Percentiles rank a stretch among this genome's conserved stretches.
Conservation (phyloP, 331 rosid species). For the Cydonia oblonga region DNA sequence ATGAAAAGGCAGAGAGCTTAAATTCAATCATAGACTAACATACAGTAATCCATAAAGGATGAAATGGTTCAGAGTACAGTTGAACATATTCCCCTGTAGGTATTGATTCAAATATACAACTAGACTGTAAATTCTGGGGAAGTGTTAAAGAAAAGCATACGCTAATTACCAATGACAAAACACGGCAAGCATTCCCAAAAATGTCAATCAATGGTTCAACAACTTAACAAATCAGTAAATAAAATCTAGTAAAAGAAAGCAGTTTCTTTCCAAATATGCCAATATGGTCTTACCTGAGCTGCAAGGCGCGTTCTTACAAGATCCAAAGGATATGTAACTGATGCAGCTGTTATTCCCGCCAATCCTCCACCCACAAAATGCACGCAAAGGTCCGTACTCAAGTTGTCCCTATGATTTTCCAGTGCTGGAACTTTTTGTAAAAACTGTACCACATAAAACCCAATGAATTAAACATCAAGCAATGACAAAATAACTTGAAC, state of each 20-base stretch:
- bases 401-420: constrained; percentile 33
- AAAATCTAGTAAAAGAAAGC: background rate
- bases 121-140: background rate
- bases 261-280: background rate
- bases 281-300: constrained; percentile 31
- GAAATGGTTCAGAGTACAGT: background rate
- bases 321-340: constrained; percentile 52
- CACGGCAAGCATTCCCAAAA: background rate
- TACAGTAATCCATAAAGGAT: background rate
- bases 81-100: background rate
- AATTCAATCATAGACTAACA: background rate
- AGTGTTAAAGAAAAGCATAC: background rate
- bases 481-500: background rate
- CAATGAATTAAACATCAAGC: constrained; percentile 4
- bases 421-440: constrained; percentile 47
- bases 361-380: constrained; percentile 83
- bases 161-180: background rate
- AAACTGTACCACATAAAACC: constrained; percentile 26
- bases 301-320: constrained; percentile 65
- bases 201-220: background rate
- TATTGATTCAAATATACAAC: background rate
- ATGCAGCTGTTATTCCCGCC: constrained; percentile 71
- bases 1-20: background rate
- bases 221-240: background rate
- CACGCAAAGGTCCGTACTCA: constrained; percentile 48